Conservation (phyloP, 2,329 filamentous ascomycete genomes). For the Aureobasidium melanogenum region DNA sequence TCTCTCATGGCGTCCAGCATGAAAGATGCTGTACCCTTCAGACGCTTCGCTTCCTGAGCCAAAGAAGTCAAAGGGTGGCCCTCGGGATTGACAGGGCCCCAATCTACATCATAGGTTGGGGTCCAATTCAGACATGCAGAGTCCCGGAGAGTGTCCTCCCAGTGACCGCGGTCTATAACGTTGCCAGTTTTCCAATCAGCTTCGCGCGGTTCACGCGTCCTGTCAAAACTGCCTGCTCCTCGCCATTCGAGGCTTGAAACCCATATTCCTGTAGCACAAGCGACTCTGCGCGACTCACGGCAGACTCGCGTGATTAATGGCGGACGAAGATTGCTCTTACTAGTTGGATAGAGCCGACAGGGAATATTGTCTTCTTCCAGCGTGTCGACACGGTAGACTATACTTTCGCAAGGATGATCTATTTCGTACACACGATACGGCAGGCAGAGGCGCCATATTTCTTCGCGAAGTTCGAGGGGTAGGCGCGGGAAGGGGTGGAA, state of each 20-base stretch:
- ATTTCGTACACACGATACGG: conserved; percentile 14
- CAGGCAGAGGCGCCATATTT: conserved; percentile 15
- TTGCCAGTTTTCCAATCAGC: not conserved
- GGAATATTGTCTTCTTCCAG: not conserved
- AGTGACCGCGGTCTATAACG: not conserved
- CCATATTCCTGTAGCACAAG: conserved; percentile 1
- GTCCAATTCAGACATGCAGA: not conserved
- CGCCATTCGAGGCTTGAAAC: not conserved
- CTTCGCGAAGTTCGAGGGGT: conserved; percentile 13
- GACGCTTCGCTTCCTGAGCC: not conserved
- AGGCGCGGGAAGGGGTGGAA: conserved; percentile 13
- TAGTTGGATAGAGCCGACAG: conserved; percentile 6
- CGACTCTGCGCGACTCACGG: conserved; percentile 13
- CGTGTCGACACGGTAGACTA: not conserved
- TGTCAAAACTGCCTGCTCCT: too few relatives aligned
- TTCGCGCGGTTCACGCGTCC: not conserved
- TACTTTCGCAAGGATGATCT: not conserved
- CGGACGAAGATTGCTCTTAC: conserved; percentile 2
- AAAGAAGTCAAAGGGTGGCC: conserved; percentile 5
- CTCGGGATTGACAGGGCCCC: not conserved
- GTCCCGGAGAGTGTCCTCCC: conserved; percentile 3
- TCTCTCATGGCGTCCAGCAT: not conserved
- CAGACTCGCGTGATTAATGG: conserved; percentile 13
- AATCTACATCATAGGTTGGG: not conserved
- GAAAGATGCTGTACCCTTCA: conserved; percentile 1